phyloP scores from a whole-genome alignment of 2,329 filamentous ascomycete genomes.

The Aspergillus hortae region DNA sequence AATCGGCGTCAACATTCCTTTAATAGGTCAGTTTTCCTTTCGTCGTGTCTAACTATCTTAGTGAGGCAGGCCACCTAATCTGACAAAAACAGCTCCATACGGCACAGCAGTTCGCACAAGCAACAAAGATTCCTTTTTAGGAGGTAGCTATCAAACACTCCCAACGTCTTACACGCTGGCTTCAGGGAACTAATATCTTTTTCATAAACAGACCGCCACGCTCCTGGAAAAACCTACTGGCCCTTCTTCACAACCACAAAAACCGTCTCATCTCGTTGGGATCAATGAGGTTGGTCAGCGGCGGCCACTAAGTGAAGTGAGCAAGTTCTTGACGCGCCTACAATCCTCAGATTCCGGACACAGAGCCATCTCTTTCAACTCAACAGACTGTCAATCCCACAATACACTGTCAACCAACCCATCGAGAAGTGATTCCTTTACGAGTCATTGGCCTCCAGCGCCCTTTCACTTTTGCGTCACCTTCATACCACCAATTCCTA shows the following conservation, averaged over 20 bases:
- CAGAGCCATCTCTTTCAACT: too few relatives aligned
- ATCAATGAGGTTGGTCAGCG: slow-evolving; percentile 6
- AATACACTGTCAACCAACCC: too few relatives aligned
- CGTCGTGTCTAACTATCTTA: too few relatives aligned
- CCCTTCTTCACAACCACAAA: slow-evolving; percentile 23
- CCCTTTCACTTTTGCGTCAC: too few relatives aligned
- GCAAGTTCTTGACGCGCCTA: too few relatives aligned
- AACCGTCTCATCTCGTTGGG: slow-evolving; percentile 21
- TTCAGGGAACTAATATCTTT: neutral
- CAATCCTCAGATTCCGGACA: too few relatives aligned
- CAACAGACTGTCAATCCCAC: too few relatives aligned
- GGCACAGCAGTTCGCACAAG: slow-evolving; percentile 21
- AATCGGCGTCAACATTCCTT: slow-evolving; percentile 28
- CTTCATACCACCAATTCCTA: too few relatives aligned
- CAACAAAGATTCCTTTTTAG: slow-evolving; percentile 26
- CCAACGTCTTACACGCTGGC: neutral
- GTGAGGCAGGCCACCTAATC: neutral
- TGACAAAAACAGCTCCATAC: slow-evolving; percentile 15
- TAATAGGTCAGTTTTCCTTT: slow-evolving; percentile 17
- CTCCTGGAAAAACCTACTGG: slow-evolving; percentile 22
- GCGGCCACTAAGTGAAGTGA: too few relatives aligned
- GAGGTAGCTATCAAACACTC: slow-evolving; percentile 13
- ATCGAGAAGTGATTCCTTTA: too few relatives aligned
- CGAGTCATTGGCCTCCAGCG: too few relatives aligned
- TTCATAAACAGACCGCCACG: slow-evolving; percentile 14